Conservation (phyloP, 2,329 filamentous ascomycete species). For the Fusarium penzigii region DNA sequence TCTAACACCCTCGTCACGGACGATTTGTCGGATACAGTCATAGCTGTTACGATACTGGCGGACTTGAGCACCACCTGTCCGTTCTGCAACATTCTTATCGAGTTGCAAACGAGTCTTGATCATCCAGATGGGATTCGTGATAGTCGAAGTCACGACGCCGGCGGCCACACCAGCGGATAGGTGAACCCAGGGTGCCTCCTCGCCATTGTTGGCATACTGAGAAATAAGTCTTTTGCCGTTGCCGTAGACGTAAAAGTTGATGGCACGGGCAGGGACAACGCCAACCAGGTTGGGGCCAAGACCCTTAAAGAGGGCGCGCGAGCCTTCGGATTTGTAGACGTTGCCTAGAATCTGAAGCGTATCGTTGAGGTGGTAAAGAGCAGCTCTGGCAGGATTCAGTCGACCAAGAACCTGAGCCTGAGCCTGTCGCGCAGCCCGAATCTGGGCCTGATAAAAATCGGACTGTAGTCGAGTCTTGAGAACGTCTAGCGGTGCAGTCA, state of each 20-base stretch:
- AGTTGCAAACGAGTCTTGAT: slow-evolving; percentile 92
- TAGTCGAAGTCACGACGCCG: slow-evolving; percentile 83
- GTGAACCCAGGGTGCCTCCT: slow-evolving; percentile 75
- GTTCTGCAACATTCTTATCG: slow-evolving; percentile 76
- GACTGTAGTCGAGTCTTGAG: slow-evolving; percentile 92
- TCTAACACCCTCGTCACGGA: slow-evolving; percentile 76
- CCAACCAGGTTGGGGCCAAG: slow-evolving; percentile 87
- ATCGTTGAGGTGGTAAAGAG: slow-evolving; percentile 75
- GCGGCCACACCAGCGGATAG: slow-evolving; percentile 74
- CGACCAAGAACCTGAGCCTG: slow-evolving; percentile 46
- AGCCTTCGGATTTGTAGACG: slow-evolving; percentile 80
- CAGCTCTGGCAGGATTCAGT: slow-evolving; percentile 66
- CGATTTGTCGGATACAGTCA: slow-evolving; percentile 82
- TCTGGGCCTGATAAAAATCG: slow-evolving; percentile 88
- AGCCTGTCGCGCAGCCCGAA: slow-evolving; percentile 67
- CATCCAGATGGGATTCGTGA: slow-evolving; percentile 95
- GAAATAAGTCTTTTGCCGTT: slow-evolving; percentile 86
- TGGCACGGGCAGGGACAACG: slow-evolving; percentile 84
- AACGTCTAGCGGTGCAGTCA: slow-evolving; percentile 93
- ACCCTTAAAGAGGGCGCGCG: slow-evolving; percentile 88
- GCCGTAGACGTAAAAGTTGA: slow-evolving; percentile 93
- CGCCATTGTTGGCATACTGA: slow-evolving; percentile 69
- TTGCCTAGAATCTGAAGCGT: slow-evolving; percentile 82
- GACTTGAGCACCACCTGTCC: slow-evolving; percentile 51
- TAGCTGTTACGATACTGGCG: slow-evolving; percentile 83